A percentile compares a stretch with the other conserved stretches of the same genome.
Evolutionary conservation across 2,329 filamentous ascomycete genomes (phyloP).

Genomic region (Fusarium anguioides): DNA sequence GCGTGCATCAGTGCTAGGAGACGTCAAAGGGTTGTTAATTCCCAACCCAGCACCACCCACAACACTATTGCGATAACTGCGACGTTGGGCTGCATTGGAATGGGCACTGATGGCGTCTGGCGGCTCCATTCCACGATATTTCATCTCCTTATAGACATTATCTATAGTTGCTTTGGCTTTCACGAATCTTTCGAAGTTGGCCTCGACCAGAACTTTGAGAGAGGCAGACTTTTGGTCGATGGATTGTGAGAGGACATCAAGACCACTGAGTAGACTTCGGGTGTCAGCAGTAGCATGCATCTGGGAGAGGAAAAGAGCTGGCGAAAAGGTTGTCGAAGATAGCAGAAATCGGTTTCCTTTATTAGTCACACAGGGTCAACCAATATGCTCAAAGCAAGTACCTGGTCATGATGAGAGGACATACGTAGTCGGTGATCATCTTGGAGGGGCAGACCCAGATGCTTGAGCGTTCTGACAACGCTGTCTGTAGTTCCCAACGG

Average conservation of each 20-base stretch:
- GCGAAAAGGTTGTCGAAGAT: constrained; percentile 95
- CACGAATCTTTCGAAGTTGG: constrained; percentile 98
- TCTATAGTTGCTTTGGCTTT: constrained; percentile 97
- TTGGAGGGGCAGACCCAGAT: constrained; percentile 82
- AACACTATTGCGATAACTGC: constrained; percentile 69
- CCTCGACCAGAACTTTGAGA: constrained; percentile 94
- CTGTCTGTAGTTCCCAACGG: constrained; percentile 89
- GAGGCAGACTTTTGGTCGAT: constrained; percentile 99
- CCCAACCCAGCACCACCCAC: constrained; percentile 51
- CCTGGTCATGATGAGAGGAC: constrained; percentile 47
- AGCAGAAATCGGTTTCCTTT: constrained; percentile 91
- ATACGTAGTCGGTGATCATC: constrained; percentile 82
- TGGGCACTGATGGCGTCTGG: constrained; percentile 52
- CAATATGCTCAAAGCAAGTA: neutral
- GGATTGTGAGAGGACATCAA: constrained; percentile 87
- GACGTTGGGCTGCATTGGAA: constrained; percentile 75
- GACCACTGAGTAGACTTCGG: constrained; percentile 79
- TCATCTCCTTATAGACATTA: constrained; percentile 99
- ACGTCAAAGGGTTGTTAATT: constrained; percentile 52
- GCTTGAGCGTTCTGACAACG: constrained; percentile 82
- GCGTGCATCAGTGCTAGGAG: constrained; percentile 63
- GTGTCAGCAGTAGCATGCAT: constrained; percentile 90
- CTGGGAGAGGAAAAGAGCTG: constrained; percentile 89
- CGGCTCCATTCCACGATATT: constrained; percentile 71
- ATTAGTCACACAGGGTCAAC: constrained; percentile 31